Evolutionary conservation across 1,139 yeast genomes (phyloP), one percentile per base, ranked within the genome.

Genomic region (Candida albicans): DNA sequence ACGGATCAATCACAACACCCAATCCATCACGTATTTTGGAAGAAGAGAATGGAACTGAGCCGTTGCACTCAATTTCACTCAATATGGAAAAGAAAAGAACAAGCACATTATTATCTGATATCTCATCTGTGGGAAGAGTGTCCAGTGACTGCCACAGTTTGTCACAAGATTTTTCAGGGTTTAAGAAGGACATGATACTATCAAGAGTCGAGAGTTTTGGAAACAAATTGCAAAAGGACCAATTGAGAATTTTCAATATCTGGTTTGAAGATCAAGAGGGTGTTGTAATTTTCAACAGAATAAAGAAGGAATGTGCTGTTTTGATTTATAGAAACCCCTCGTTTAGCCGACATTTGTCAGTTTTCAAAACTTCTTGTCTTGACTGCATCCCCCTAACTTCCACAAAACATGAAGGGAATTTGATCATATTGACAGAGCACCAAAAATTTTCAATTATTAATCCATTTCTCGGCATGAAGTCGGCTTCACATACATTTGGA

Each of bases 171-270:
- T 53, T 58, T 24, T 58, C 64, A 11, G 52, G 59, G 2, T 62
- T 79, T 35, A 65, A 79, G 37, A 87, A 85, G 52, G 95, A 88
- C 58, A 74, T 84, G 58, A 81, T 84, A 14, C 65, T 87, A 47
- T 81, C 90, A 0, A 78, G 75, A 52, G 63, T 87, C 6, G 84
- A 82, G 28, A 35, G 41, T 6, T 39, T 50, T 34, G 52, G 45
- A 11, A 41, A 31, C 29, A 39, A 40, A 8, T 41, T 48, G 33
- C 58, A 64, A 25, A 47, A 59, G n/a, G 52, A 58, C 3, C 57
- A 64, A 8, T 51, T 83, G 31, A 71, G 72, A 45, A 65, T 79
- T 2, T 62, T 70, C 35, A 73, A 77, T 6, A 42, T 84, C 7
- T 54, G 60, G 3, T 79, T 69, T 52, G 75, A 75, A 28, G 79